Evolutionary conservation across 2,329 filamentous ascomycete species (phyloP), one percentile per base, ranked within the genome.

Genomic region (Aspergillus hortae): DNA sequence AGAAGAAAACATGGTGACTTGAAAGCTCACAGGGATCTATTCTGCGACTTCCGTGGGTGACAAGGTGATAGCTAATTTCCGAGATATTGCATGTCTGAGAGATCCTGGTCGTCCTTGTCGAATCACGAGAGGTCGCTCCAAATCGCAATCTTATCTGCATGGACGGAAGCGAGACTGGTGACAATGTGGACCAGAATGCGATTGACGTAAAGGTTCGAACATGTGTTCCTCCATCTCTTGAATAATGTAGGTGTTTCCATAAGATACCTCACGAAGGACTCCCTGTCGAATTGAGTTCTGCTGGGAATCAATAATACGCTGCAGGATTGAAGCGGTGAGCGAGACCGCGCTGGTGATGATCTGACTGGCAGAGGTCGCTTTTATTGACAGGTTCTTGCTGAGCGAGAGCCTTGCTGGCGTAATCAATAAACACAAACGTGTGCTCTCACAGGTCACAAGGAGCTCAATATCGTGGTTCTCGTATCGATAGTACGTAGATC

Each of bases 311-410:
- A 56, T 61, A 56, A 53, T 54, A 14, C 33, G 33, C 56, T 52
- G 58, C 55, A 59, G 27, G 49, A 15, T 55, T 30, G 48, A 51
- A 57, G 56, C 57, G 52, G 56, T 56, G 57, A 58, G 47, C 44
- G 30, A 49, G 32, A 42, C n/a, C 38, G 38, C 17, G 23, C 41
- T 17, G n/a, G 46, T 48, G 32, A 19, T 19, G 45, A 54, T 33
- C 12, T 45, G 42, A 48, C 35, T 36, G 44, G 38, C 32, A 23
- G 38, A 48, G 36, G n/a, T 38, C 11, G 4, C 14, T n/a, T 2
- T 38, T 4, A 9, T 9, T 9, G 27, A 30, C 10, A 11, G 6
- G 7, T 10, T 30, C 27, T 7, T 30, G 27, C 27, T 30, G 27
- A 30, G 27, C 27, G 27, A 30, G 49, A 50, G 46, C 44, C 51